Base-by-base conservation (phyloP, 106 monocot species). In the Dendrobium officinale region DNA sequence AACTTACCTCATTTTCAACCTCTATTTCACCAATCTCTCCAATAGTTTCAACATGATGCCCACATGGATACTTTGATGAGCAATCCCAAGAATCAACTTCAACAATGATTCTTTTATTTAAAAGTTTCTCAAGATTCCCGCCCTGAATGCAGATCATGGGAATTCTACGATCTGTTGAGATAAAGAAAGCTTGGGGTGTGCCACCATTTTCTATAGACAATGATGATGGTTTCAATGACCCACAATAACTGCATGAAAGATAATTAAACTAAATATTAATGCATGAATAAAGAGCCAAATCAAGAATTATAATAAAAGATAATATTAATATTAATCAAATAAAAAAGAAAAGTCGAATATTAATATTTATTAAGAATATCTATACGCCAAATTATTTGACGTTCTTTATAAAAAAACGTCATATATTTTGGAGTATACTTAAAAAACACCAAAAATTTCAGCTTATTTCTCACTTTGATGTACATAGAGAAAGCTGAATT, bases 111-210 rank as follows among this genome's bases (percentile, higher is more conserved):
- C 98, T 92, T 82, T 99, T 99, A 72, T 95, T 89, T 40, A 99
- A 74, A 86, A 99, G 98, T 88, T 99, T 99, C 37, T 88, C 95
- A 85, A 99, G 99, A 85, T 99, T 93, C 78, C 95, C 78, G 64
- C 95, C 95, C 85, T 95, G 99, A 82, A 99, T 91, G 45, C 98
- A 85, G 67, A 99, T 99, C 80, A 95, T 99, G 61, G 99, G 91
- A 80, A 99, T 88, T 83, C 99, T 85, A 58, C 90, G 90, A 84
- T 99, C 99, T 84, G 95, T 99, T 73, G 91, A 91, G 74, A 95
- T 80, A 87, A 99, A 99, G 77, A 99, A 70, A 72, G 99, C 99
- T 91, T 95, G 91, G 45, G 90, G 95, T 77, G 88, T 45, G 49
- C 91, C 99, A 82, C 91, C 93, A 85, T 83, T 86, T 79, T 93